Evolutionary conservation across 2,329 filamentous ascomycete species (phyloP).

Genomic region (Beauveria medogensis): DNA sequence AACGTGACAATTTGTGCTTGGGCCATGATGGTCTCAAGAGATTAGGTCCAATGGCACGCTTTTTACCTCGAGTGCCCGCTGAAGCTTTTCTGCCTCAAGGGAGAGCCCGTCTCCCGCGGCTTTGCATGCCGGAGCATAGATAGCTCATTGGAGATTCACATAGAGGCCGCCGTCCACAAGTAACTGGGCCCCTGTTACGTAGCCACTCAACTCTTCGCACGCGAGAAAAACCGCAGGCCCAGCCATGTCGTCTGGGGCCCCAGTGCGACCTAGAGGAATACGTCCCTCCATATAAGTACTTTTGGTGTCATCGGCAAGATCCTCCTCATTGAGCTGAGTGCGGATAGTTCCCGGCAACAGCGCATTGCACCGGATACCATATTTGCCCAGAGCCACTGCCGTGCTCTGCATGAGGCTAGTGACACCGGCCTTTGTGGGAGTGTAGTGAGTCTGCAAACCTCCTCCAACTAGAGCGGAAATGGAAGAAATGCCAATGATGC

Average conservation of each 20-base stretch:
- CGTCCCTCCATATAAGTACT: conserved; percentile 69
- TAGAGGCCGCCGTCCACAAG: conserved; percentile 84
- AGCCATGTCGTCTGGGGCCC: conserved; percentile 63
- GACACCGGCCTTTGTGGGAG: conserved; percentile 79
- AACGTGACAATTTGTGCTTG: no score
- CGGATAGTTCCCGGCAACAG: conserved; percentile 74
- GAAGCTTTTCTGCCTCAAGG: neutral
- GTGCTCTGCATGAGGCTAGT: conserved; percentile 75
- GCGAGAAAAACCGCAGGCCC: conserved; percentile 82
- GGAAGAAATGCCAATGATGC: conserved; percentile 69
- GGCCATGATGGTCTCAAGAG: no score
- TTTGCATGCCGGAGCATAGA: neutral
- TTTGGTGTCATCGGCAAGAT: conserved; percentile 67
- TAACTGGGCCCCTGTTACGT: conserved; percentile 75
- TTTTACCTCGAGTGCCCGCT: no score
- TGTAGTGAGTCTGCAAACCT: conserved; percentile 74
- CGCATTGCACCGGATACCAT: conserved; percentile 76
- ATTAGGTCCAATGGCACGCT: no score
- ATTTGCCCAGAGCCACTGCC: conserved; percentile 67
- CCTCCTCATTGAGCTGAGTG: conserved; percentile 78
- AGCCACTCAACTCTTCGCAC: conserved; percentile 67
- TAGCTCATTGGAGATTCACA: conserved; percentile 70
- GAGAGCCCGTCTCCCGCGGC: neutral
- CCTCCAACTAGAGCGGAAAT: conserved; percentile 73
- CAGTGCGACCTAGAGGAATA: conserved; percentile 71